These are phyloP conservation scores for Agrocybe praecox DNA, from an alignment of 768 basidiomycete genomes.

Conservation along the genomic window DNA sequence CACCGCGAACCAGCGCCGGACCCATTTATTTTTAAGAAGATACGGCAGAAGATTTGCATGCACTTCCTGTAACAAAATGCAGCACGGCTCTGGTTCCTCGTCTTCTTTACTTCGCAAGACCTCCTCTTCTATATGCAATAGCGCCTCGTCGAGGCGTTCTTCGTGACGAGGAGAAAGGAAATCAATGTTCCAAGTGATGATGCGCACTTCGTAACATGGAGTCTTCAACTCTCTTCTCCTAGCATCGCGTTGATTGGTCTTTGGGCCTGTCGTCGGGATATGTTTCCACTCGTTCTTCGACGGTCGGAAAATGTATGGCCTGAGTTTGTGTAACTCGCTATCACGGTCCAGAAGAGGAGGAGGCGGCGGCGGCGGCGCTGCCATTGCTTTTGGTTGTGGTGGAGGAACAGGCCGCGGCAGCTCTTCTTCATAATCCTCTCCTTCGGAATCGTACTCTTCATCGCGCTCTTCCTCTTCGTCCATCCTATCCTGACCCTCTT, in stretches of 20 bases:
- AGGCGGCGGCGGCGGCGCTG: too few species aligned
- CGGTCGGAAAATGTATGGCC: constrained; percentile 42
- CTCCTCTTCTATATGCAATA: constrained; percentile 57
- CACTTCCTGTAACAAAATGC: constrained; percentile 75
- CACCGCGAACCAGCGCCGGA: constrained; percentile 59
- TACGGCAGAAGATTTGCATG: constrained; percentile 40
- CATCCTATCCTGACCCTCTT: constrained; percentile 6
- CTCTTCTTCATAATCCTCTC: background rate
- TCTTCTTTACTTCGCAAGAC: constrained; percentile 49
- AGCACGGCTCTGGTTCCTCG: constrained; percentile 56
- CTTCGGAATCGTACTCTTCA: background rate
- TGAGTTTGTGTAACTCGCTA: constrained; percentile 29
- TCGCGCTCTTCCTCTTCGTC: constrained; percentile 9
- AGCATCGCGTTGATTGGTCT: constrained; percentile 23
- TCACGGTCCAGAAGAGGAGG: background rate
- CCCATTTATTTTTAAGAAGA: constrained; percentile 63
- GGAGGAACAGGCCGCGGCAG: background rate
- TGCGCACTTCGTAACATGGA: constrained; percentile 33
- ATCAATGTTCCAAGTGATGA: constrained; percentile 79
- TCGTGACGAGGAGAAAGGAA: constrained; percentile 37
- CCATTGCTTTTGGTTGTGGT: background rate
- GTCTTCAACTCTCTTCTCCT: constrained; percentile 30
- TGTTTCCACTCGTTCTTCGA: constrained; percentile 50
- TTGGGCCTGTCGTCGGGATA: constrained; percentile 31
- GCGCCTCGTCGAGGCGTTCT: constrained; percentile 47